Base-by-base conservation (phyloP, 495 filamentous ascomycete genomes). In the Neurospora africana region DNA sequence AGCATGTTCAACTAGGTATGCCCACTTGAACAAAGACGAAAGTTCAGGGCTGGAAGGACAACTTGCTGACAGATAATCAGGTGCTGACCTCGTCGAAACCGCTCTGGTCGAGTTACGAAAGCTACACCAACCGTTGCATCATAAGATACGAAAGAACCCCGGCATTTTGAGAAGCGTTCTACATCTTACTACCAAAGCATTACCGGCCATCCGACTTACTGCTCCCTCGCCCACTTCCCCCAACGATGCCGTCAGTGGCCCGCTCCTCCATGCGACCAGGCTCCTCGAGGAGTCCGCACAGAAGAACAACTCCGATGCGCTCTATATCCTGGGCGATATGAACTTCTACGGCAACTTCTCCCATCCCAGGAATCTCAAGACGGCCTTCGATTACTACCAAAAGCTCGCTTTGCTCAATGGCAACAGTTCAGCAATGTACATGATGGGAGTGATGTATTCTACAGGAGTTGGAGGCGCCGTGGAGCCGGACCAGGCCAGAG, bases 301-400 rank as follows among this genome's bases (percentile, higher is more conserved):
- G 35, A 83, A 90, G 72, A 90, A 91, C 71, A 92, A 95, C 77
- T 84, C 92, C 3, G 95, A 98, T 80, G 96, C 96, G 33, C 90
- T 98, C 68, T 97, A 91, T 78, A 84, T 97, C 21, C 84, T 99
- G 21, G 96, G 92, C 39, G 92, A 98, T 81, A 91, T 98, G 89
- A 97, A 94, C 80, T 97, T 98, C 81, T 93, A 95, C 79, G 96
- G 95, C 80, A 97, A 98, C 80, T 98, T 88, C 81, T 90, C 93
- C 7, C 87, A 98, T 79, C 94, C 95, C 4, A 87, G 90, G 70
- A 89, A 97, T 79, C 94, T 97, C 80, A 85, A 84, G 68, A 87
- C 90, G 69, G 93, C 96, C 1, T 97, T 98, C 79, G 81, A 87
- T 69, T 87, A 91, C 81, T 99, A 98, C 77, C 85, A 91, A 71